Evolutionary conservation across 2,329 filamentous ascomycete species (phyloP).

Genomic region (Penicillium sp.): DNA sequence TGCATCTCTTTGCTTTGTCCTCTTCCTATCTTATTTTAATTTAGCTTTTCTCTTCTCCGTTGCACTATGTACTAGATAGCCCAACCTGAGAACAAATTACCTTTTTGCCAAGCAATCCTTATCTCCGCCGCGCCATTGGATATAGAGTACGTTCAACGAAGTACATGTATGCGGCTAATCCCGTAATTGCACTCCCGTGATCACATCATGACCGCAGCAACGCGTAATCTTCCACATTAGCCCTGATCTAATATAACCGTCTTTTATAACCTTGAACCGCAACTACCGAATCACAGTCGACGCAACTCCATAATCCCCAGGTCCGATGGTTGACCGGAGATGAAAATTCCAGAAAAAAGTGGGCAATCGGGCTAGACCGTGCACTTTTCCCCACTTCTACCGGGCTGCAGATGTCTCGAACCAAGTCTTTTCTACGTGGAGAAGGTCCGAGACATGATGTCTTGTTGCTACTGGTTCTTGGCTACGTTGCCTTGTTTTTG

Average conservation of each 20-base stretch:
- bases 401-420: not conserved
- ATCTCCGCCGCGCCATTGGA: not conserved
- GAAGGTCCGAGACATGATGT: not conserved
- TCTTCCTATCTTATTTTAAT: not conserved
- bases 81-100: not conserved
- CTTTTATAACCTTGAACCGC: not conserved
- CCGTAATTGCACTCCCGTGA: not conserved
- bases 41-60: not conserved
- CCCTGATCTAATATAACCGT: not conserved
- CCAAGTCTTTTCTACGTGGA: not conserved
- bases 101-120: not conserved
- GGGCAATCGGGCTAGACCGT: constrained; percentile 2
- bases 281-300: not conserved
- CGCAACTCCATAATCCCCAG: not conserved
- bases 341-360: not conserved
- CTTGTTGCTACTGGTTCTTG: not conserved
- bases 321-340: not conserved
- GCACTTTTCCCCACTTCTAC: not conserved
- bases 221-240: not conserved
- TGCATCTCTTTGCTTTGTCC: not conserved
- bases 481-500: not conserved
- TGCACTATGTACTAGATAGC: not conserved
- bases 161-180: not conserved
- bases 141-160: not conserved
- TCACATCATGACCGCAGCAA: not conserved